These are phyloP conservation scores for Penicillium concentricum DNA, from an alignment of 2,329 filamentous ascomycete genomes.

Conservation along the genomic window DNA sequence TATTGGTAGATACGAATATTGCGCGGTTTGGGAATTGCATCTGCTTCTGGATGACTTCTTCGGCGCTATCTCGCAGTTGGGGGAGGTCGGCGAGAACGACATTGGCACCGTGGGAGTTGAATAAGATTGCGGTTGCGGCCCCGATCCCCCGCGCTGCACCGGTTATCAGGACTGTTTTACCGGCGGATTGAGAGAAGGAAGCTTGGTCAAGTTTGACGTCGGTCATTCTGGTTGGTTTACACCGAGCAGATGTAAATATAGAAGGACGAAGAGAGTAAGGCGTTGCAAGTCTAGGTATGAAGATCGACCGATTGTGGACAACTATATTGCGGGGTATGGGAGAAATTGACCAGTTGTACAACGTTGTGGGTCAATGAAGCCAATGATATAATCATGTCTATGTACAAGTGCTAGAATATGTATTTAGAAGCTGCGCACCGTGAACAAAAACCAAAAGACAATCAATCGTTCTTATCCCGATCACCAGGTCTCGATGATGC, in stretches of 20 bases:
- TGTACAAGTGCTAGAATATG: background rate
- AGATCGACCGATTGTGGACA: background rate
- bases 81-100: slow-evolving; percentile 39
- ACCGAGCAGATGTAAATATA: background rate
- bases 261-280: background rate
- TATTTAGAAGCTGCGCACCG: background rate
- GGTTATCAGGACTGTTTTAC: slow-evolving; percentile 43
- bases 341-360: background rate
- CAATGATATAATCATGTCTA: background rate
- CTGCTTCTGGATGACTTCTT: slow-evolving; percentile 7
- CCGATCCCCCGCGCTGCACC: slow-evolving; percentile 46
- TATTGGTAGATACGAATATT: slow-evolving; percentile 38
- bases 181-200: slow-evolving; percentile 2
- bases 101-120: slow-evolving; percentile 39
- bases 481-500: slow-evolving; percentile 22
- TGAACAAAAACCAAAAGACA: too few relatives aligned
- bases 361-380: background rate
- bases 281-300: background rate
- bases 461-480: slow-evolving; percentile 31
- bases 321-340: background rate
- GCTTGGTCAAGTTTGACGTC: background rate
- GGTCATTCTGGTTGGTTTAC: background rate
- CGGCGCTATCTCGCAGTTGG: background rate
- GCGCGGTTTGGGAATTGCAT: slow-evolving; percentile 8
- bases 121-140: slow-evolving; percentile 38